Percentiles rank a stretch among this genome's conserved stretches.
phyloP scores from a whole-genome alignment of 2,329 filamentous ascomycete species.

The Cadophora sp. region DNA sequence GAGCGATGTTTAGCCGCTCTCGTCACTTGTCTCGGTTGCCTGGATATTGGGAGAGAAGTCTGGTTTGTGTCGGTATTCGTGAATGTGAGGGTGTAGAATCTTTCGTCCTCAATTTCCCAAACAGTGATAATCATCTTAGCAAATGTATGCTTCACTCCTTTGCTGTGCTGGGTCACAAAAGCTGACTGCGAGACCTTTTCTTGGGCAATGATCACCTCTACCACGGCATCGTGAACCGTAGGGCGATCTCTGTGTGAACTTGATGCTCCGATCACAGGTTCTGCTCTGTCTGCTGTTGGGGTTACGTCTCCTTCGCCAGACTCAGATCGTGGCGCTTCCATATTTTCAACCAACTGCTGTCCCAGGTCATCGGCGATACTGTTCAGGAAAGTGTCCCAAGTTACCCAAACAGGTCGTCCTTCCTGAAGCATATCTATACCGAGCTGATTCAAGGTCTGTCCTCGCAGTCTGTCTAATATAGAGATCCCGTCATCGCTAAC shows the following conservation, averaged over 20 bases:
- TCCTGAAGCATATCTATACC: constrained; percentile 78
- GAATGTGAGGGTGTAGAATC: constrained; percentile 78
- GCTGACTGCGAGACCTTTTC: constrained; percentile 27
- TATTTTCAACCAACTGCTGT: constrained; percentile 21
- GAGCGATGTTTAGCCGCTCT: constrained; percentile 27
- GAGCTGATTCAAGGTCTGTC: constrained; percentile 71
- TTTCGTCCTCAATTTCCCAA: constrained; percentile 72
- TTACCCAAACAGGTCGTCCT: constrained; percentile 64
- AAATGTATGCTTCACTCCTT: constrained; percentile 52
- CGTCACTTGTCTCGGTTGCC: constrained; percentile 31
- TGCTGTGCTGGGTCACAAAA: constrained; percentile 15
- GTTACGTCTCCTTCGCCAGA: constrained; percentile 41
- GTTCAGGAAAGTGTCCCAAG: constrained; percentile 65
- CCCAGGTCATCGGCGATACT: constrained; percentile 48
- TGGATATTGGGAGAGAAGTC: constrained; percentile 40
- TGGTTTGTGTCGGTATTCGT: constrained; percentile 60
- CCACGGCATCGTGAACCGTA: constrained; percentile 63
- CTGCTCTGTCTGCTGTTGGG: constrained; percentile 45
- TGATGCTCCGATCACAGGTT: constrained; percentile 29
- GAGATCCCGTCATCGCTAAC: constrained; percentile 50
- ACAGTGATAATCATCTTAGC: constrained; percentile 80
- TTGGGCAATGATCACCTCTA: constrained; percentile 70
- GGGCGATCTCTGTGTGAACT: constrained; percentile 43
- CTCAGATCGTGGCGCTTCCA: constrained; percentile 17
- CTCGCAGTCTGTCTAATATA: constrained; percentile 64